phyloP scores from a whole-genome alignment of 2,329 filamentous ascomycete genomes.

The Myriangium duriaei region DNA sequence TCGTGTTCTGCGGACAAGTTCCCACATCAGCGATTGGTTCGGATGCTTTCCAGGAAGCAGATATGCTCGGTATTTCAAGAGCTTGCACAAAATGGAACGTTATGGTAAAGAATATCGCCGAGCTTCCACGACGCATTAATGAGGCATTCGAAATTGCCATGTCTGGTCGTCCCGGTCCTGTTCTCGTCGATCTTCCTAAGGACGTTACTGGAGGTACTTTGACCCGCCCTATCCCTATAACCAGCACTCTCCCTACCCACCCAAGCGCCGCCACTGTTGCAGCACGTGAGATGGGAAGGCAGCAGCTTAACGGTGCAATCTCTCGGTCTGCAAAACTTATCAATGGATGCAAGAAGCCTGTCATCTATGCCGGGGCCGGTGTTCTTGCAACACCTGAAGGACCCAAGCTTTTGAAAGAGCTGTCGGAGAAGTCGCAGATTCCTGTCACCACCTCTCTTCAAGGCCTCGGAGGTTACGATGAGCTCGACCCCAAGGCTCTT shows the following conservation, averaged over 20 bases:
- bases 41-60: constrained; percentile 94
- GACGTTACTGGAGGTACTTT: constrained; percentile 84
- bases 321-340: constrained; percentile 67
- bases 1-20: constrained; percentile 93
- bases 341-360: constrained; percentile 81
- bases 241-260: constrained; percentile 59
- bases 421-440: constrained; percentile 82
- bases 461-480: constrained; percentile 82
- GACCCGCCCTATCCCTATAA: constrained; percentile 69
- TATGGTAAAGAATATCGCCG: constrained; percentile 91
- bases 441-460: constrained; percentile 94
- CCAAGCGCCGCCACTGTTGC: constrained; percentile 78
- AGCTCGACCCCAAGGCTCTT: constrained; percentile 83
- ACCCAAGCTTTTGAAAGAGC: constrained; percentile 63
- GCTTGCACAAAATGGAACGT: constrained; percentile 99
- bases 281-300: constrained; percentile 58
- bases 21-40: constrained; percentile 80
- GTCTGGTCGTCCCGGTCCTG: constrained; percentile 82
- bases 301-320: constrained; percentile 62
- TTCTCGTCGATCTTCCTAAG: constrained; percentile 91
- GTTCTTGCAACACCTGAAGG: constrained; percentile 70
- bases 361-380: constrained; percentile 91
- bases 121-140: constrained; percentile 86
- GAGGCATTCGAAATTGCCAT: constrained; percentile 98
- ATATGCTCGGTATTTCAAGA: constrained; percentile 84